These are phyloP conservation scores for Ophiocordyceps unilateralis DNA, from an alignment of 2,329 filamentous ascomycete genomes.

Conservation along the genomic window DNA sequence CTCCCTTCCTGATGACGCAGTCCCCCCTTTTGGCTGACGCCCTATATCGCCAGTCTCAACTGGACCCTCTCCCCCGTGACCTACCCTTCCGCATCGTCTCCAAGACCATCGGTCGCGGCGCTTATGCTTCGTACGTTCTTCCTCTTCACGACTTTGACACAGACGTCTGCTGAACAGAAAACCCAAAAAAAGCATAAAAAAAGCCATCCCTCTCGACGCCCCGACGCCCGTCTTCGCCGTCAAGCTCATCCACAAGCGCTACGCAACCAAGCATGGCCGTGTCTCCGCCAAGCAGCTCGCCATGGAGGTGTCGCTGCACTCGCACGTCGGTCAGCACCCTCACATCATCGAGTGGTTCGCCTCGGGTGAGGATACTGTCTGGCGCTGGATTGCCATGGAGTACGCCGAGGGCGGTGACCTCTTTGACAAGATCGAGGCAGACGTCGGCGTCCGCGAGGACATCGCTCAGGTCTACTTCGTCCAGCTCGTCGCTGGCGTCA, in stretches of 20 bases:
- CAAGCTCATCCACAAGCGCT: constrained; percentile 97
- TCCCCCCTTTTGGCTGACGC: background rate
- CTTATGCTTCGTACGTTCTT: constrained; percentile 76
- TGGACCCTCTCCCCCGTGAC: constrained; percentile 68
- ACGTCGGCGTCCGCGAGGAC: constrained; percentile 84
- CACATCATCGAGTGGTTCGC: constrained; percentile 92
- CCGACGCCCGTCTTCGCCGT: constrained; percentile 75
- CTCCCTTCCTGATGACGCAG: background rate
- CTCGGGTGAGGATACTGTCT: constrained; percentile 66
- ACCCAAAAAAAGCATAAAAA: constrained; percentile 51
- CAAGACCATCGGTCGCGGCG: constrained; percentile 88
- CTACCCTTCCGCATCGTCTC: constrained; percentile 90
- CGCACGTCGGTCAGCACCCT: constrained; percentile 70
- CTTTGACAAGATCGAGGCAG: constrained; percentile 98
- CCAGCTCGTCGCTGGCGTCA: constrained; percentile 76
- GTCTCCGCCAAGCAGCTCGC: constrained; percentile 78
- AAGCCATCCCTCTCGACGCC: constrained; percentile 59
- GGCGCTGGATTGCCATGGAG: constrained; percentile 99
- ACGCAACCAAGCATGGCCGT: constrained; percentile 76
- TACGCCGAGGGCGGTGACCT: constrained; percentile 87
- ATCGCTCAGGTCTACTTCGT: constrained; percentile 94
- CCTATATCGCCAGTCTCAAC: constrained; percentile 50
- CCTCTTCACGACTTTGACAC: background rate
- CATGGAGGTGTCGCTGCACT: constrained; percentile 83
- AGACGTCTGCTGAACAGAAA: background rate